Percentiles rank a stretch among this genome's conserved stretches.
Evolutionary conservation across 1,139 yeast genomes (phyloP).

Genomic region (Yamadazyma dendronema): DNA sequence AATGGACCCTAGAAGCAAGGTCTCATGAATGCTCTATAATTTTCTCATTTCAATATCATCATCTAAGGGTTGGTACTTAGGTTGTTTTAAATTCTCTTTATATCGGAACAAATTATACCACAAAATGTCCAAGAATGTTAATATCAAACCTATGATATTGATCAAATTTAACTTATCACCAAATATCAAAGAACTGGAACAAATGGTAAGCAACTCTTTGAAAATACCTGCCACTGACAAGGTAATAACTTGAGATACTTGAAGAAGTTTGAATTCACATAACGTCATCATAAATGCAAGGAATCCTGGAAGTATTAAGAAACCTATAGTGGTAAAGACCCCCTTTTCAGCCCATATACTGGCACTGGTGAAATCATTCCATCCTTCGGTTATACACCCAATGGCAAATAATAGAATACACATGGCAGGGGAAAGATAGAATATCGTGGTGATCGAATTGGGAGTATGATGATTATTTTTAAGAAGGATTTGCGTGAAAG

Average conservation of each 20-base stretch:
- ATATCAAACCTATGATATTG: slow-evolving; percentile 70
- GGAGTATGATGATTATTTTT: slow-evolving; percentile 56
- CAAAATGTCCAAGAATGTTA: slow-evolving; percentile 75
- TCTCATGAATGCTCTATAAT: slow-evolving; percentile 8
- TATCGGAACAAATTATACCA: slow-evolving; percentile 75
- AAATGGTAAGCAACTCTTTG: slow-evolving; percentile 82
- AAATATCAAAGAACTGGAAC: slow-evolving; percentile 67
- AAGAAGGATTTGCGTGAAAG: slow-evolving; percentile 80
- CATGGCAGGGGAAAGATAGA: slow-evolving; percentile 85
- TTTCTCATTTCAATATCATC: slow-evolving; percentile 13
- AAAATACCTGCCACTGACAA: slow-evolving; percentile 89
- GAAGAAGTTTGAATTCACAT: slow-evolving; percentile 80
- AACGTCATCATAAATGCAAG: slow-evolving; percentile 89
- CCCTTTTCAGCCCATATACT: slow-evolving; percentile 67
- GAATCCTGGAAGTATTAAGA: slow-evolving; percentile 77
- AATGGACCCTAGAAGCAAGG: too few species aligned
- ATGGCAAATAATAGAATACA: slow-evolving; percentile 55
- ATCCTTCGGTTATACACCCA: slow-evolving; percentile 69
- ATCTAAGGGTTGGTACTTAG: slow-evolving; percentile 9
- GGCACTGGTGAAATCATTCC: slow-evolving; percentile 48
- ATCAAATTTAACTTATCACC: slow-evolving; percentile 68
- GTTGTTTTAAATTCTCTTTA: slow-evolving; percentile 24
- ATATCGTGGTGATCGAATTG: slow-evolving; percentile 81
- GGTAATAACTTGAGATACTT: slow-evolving; percentile 82
- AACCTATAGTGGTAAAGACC: slow-evolving; percentile 46